phyloP scores from a whole-genome alignment of 2,329 filamentous ascomycete species.

The Pseudogymnoascus sp. region DNA sequence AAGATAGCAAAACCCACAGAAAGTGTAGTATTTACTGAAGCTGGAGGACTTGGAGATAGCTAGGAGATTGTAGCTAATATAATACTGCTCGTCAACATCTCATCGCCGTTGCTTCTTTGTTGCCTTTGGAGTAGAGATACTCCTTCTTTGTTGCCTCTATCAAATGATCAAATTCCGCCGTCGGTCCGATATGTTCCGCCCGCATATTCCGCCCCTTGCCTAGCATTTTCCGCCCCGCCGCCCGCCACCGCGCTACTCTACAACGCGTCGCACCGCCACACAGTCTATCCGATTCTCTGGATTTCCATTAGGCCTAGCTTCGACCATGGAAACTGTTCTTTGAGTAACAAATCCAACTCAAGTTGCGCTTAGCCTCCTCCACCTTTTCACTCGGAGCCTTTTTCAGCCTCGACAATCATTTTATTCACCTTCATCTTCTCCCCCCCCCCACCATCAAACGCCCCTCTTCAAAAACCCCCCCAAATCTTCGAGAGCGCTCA shows the following conservation, averaged over 20 bases:
- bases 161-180: background rate
- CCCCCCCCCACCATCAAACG: background rate
- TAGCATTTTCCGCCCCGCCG: background rate
- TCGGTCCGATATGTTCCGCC: background rate
- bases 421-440: background rate
- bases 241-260: background rate
- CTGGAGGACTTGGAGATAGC: background rate
- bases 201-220: background rate
- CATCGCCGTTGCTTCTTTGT: background rate
- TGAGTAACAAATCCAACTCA: conserved; percentile 4
- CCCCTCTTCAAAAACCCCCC: background rate
- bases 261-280: background rate
- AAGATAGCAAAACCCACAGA: background rate
- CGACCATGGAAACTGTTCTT: background rate
- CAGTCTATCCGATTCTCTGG: conserved; percentile 8
- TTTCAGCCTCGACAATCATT: conserved; percentile 9
- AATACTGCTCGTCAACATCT: background rate
- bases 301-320: conserved; percentile 8
- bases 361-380: conserved; percentile 5
- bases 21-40: background rate
- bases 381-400: conserved; percentile 5
- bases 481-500: background rate
- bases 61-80: background rate
- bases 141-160: background rate
- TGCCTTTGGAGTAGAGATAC: too few relatives aligned